Base-by-base conservation (phyloP, 139 green algal species). In the Auxenochlorella pyrenoidosa region DNA sequence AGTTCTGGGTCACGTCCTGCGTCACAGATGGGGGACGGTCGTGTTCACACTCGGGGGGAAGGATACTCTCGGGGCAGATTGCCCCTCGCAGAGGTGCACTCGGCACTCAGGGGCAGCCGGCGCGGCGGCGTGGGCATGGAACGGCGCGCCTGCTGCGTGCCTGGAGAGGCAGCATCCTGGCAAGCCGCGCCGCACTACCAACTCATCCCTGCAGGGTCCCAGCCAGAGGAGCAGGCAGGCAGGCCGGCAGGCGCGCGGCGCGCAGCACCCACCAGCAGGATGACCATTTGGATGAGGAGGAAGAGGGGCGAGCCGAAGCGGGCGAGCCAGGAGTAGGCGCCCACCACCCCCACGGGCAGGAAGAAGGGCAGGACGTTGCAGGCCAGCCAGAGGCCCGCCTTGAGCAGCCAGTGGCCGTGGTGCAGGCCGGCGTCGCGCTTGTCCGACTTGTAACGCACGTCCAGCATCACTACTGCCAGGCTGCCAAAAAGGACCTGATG, bases 231-330 rank as follows among this genome's bases (percentile, higher is more conserved):
- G 72, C 72, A 54, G 19, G 8, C n/a, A 78, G 38, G 73, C 41
- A 58, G 28, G 40, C 0, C 41, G 13, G 44, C 44, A 82, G 30
- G 47, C 54, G 22, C n/a, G 12, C 12, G 12, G 2, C 0, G 5
- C 30, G 38, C 80, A 76, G 36, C 80, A 75, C 79, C 16, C 60
- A 85, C 80, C 80, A 85, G 80, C 60, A 85, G 80, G 80, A 85
- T 85, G 63, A 85, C 21, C 80, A 99, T 96, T 91, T 99, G 98
- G 36, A 99, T 94, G 75, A 98, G 73, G 21, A 99, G 91, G 93
- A 99, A 99, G 30, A 97, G 16, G 21, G 93, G 96, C 41, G 94
- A 97, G 13, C 95, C 97, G 68, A 98, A 75, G 36, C 96, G 92
- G 0, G 97, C 97, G 22, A 97, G 38, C 90, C 93, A 96, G 28